These are phyloP conservation scores for Kurtzmaniella quercitrusa DNA, from an alignment of 1,139 yeast species.

Conservation along the genomic window DNA sequence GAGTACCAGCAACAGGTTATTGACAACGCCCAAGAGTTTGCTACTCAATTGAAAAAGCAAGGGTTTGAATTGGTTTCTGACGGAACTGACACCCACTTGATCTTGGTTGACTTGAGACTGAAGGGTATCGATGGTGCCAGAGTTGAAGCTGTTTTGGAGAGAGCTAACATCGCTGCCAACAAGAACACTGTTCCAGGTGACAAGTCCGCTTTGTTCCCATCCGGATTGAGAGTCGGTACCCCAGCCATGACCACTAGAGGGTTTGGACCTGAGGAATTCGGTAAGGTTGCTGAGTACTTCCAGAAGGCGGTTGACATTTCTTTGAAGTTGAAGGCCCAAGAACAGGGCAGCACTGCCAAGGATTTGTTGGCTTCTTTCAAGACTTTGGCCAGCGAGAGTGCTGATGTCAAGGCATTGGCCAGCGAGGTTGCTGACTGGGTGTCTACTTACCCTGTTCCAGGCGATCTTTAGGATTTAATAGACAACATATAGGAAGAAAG, in stretches of 20 bases:
- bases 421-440: conserved; percentile 66
- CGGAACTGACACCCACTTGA: conserved; percentile 94
- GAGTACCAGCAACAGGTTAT: conserved; percentile 82
- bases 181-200: conserved; percentile 97
- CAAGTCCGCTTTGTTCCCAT: conserved; percentile 90
- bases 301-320: conserved; percentile 73
- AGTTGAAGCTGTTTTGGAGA: conserved; percentile 86
- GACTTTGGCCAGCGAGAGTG: conserved; percentile 54
- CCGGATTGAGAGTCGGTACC: conserved; percentile 94
- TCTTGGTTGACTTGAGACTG: conserved; percentile 78
- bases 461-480: conserved; percentile 42
- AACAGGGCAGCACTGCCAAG: conserved; percentile 57
- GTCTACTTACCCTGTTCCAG: conserved; percentile 72
- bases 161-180: conserved; percentile 89
- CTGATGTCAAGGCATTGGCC: conserved; percentile 55
- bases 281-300: conserved; percentile 71
- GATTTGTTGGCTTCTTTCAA: conserved; percentile 65
- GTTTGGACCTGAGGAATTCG: conserved; percentile 73
- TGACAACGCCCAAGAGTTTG: conserved; percentile 74
- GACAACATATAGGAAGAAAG: not conserved
- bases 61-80: conserved; percentile 82
- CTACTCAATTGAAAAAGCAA: conserved; percentile 56
- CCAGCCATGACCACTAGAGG: conserved; percentile 99
- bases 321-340: conserved; percentile 53
- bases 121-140: conserved; percentile 93